A percentile compares a stretch with the other conserved stretches of the same genome.
phyloP scores from a whole-genome alignment of 2,329 filamentous ascomycete species.

The Calonectria pteridis region DNA sequence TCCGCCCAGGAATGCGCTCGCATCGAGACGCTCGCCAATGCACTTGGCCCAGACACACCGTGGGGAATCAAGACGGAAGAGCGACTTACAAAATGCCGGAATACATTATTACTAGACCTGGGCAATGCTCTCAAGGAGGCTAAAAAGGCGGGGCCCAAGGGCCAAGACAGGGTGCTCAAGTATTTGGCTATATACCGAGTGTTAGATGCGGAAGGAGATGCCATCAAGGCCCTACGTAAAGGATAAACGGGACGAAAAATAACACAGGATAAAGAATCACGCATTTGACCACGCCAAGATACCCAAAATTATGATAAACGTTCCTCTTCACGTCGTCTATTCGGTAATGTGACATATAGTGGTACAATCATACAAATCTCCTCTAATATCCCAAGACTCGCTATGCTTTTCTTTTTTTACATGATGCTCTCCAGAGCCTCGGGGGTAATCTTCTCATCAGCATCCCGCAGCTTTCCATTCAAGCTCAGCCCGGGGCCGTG shows the following conservation, averaged over 20 bases:
- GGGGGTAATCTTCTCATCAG: constrained; percentile 67
- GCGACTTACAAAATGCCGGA: constrained; percentile 65
- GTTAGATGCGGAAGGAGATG: constrained; percentile 65
- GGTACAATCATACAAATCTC: constrained; percentile 10
- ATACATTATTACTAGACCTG: constrained; percentile 68
- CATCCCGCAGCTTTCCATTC: constrained; percentile 80
- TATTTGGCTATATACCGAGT: constrained; percentile 66
- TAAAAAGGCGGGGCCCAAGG: constrained; percentile 56
- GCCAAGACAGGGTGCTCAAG: constrained; percentile 61
- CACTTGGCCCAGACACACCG: constrained; percentile 60
- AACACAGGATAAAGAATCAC: constrained; percentile 37
- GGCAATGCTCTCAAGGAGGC: constrained; percentile 62
- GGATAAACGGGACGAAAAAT: constrained; percentile 39
- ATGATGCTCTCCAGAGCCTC: constrained; percentile 66
- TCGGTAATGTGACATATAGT: constrained; percentile 48
- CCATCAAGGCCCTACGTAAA: constrained; percentile 61
- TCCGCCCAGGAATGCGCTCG: constrained; percentile 61
- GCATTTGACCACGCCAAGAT: constrained; percentile 43
- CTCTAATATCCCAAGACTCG: constrained; percentile 1
- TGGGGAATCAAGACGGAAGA: constrained; percentile 67
- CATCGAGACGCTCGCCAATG: constrained; percentile 56
- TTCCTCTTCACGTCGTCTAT: constrained; percentile 34
- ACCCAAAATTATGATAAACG: constrained; percentile 39
- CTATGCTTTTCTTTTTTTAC: constrained; percentile 51
- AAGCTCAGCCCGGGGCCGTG: constrained; percentile 88